Evolutionary conservation across 768 basidiomycete species (phyloP).

Genomic region (Hypholoma fasciculare): DNA sequence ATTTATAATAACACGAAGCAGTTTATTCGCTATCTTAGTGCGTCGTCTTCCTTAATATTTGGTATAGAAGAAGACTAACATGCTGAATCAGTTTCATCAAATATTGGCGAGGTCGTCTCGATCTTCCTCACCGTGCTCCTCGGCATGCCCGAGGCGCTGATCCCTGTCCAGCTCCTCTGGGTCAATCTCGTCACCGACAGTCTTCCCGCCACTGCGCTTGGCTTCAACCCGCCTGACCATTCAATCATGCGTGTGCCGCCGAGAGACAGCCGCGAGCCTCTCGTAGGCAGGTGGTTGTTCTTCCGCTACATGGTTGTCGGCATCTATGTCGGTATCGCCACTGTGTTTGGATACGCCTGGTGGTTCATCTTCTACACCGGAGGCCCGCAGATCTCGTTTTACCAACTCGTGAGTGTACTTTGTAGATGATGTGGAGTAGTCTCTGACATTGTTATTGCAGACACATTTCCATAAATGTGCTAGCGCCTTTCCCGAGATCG

Average conservation of each 20-base stretch:
- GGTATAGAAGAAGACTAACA: not conserved
- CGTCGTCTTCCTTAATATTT: constrained; percentile 22
- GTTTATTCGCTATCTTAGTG: constrained; percentile 98
- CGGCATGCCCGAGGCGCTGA: constrained; percentile 99
- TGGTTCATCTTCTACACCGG: constrained; percentile 94
- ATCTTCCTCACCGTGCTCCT: constrained; percentile 97
- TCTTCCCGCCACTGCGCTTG: constrained; percentile 93
- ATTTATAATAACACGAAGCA: constrained; percentile 99
- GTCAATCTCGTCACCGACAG: constrained; percentile 98
- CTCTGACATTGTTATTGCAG: constrained; percentile 36
- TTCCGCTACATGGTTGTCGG: constrained; percentile 95
- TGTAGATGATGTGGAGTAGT: not conserved
- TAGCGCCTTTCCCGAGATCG: constrained; percentile 80
- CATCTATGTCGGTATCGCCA: constrained; percentile 90
- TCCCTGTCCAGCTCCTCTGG: constrained; percentile 97
- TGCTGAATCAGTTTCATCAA: constrained; percentile 71
- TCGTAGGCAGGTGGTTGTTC: constrained; percentile 93
- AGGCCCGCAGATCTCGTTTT: constrained; percentile 92
- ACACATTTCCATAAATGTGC: constrained; percentile 97
- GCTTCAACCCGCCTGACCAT: constrained; percentile 97
- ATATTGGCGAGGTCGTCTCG: constrained; percentile 96
- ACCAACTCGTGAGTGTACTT: constrained; percentile 74
- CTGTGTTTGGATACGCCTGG: constrained; percentile 98
- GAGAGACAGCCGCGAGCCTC: constrained; percentile 84
- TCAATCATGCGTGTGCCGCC: constrained; percentile 97